Evolutionary conservation across 176 grass and related monocot species (phyloP).

Genomic region (Ensete glaucum): DNA sequence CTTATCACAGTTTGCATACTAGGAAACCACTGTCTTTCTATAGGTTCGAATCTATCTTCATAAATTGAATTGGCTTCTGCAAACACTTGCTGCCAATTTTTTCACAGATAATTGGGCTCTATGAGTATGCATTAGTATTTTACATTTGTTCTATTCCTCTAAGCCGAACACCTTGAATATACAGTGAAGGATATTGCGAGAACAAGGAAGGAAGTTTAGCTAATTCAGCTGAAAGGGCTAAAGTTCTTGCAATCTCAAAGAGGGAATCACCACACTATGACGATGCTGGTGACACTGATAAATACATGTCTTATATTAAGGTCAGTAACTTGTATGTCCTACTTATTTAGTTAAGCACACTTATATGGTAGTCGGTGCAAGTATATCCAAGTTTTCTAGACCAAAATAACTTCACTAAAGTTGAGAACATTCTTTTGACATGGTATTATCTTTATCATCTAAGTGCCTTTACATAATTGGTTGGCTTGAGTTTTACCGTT

Average conservation of each 20-base stretch:
- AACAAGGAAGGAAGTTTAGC: conserved; percentile 27
- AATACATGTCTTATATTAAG: conserved; percentile 64
- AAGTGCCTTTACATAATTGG: background rate
- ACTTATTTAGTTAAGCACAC: background rate
- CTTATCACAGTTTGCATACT: too few relatives aligned
- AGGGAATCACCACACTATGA: background rate
- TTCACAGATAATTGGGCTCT: background rate
- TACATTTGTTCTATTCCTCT: background rate
- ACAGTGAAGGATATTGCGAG: conserved; percentile 34
- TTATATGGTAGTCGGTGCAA: background rate
- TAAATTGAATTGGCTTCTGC: too few relatives aligned
- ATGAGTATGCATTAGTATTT: background rate
- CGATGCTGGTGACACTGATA: conserved; percentile 29
- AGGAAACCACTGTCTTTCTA: too few relatives aligned
- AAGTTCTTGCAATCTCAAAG: conserved; percentile 8
- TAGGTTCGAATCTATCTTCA: too few relatives aligned
- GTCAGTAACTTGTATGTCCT: conserved; percentile 23
- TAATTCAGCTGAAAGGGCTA: conserved; percentile 1
- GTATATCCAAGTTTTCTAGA: background rate
- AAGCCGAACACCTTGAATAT: conserved; percentile 17
- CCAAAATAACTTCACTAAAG: background rate
- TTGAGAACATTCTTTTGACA: background rate
- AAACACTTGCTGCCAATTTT: too few relatives aligned
- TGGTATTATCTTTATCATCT: background rate
- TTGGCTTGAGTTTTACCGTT: background rate